phyloP scores from a whole-genome alignment of 805 yeast species.

The Teunomyces funiuensis region DNA sequence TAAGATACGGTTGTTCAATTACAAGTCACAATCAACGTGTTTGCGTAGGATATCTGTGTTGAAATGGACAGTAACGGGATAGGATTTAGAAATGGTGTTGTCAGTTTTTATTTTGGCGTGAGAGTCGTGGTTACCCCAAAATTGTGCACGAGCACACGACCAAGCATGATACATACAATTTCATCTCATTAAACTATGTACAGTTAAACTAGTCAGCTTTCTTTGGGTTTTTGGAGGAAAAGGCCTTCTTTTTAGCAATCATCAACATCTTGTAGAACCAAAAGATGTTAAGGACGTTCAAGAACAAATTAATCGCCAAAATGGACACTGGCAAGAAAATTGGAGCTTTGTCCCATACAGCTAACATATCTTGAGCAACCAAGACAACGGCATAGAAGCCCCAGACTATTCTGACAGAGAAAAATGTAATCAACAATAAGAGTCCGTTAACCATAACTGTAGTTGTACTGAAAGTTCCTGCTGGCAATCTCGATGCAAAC shows the following conservation, averaged over 20 bases:
- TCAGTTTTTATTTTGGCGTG: conserved; percentile 3
- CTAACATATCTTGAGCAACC: conserved; percentile 49
- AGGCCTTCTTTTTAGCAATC: conserved; percentile 59
- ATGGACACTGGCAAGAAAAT: conserved; percentile 48
- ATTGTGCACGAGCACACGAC: neutral
- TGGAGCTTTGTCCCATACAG: conserved; percentile 46
- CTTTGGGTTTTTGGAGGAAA: conserved; percentile 4
- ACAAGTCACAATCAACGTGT: neutral
- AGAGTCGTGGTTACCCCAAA: conserved; percentile 3
- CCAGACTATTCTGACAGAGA: conserved; percentile 78
- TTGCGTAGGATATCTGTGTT: conserved; percentile 4
- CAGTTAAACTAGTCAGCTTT: neutral
- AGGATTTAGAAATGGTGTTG: conserved; percentile 1
- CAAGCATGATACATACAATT: neutral
- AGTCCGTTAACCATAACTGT: conserved; percentile 69
- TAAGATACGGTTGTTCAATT: neutral
- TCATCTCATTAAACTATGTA: neutral
- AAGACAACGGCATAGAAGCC: conserved; percentile 71
- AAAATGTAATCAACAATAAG: conserved; percentile 65
- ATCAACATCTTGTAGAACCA: conserved; percentile 90
- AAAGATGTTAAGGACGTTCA: conserved; percentile 67
- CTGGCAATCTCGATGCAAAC: conserved; percentile 80
- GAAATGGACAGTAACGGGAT: neutral
- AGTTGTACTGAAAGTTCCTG: conserved; percentile 56
- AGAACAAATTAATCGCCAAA: conserved; percentile 56